Evolutionary conservation across 2,329 filamentous ascomycete species (phyloP), one percentile per base, ranked within the genome.

Genomic region (Helotiales sp.): DNA sequence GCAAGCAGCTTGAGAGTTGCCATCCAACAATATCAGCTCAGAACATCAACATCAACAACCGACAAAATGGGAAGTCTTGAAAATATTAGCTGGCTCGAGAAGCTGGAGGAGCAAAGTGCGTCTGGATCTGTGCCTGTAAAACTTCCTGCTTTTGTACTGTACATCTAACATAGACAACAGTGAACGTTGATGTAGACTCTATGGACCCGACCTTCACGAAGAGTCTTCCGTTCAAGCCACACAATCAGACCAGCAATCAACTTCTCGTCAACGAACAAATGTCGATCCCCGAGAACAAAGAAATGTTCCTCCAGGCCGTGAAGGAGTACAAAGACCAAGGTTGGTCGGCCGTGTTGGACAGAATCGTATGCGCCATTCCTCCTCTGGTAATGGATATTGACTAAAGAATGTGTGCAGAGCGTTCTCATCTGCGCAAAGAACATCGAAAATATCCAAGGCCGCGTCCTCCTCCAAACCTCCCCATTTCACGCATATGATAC

Each of bases 161-260:
- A 52, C 24, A 22, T 45, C 34, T 22, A 63, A 58, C 37, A 20
- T 32, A 17, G 22, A 11, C 43, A 32, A 65, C 43, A 85, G 83
- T 85, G 65, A 81, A 85, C 34, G 77, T 85, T 63, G 83, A 85
- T 67, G 81, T 85, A 26, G 83, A 85, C 70, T 84, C 81, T 78
- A 85, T 85, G 83, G 83, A 83, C 66, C 80, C 82, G 0, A 80
- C 82, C 15, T 83, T 81, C 71, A 80, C 83, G 68, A 80, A 80
- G 64, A 75, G 73, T n/a, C 80, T 83, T 74, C 78, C 79, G 11
- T 79, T 84, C 66, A 77, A 77, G 3, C 80, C 81, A 28, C 80
- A 84, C 65, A 82, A 85, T 69, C 81, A 83, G 75, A 85, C 83
- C 11, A 83, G 81, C 74, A 85, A 85, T 71, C 82, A 85, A 71